Evolutionary conservation across 2,329 filamentous ascomycete species (phyloP).

Genomic region (Neofusicoccum ribis): DNA sequence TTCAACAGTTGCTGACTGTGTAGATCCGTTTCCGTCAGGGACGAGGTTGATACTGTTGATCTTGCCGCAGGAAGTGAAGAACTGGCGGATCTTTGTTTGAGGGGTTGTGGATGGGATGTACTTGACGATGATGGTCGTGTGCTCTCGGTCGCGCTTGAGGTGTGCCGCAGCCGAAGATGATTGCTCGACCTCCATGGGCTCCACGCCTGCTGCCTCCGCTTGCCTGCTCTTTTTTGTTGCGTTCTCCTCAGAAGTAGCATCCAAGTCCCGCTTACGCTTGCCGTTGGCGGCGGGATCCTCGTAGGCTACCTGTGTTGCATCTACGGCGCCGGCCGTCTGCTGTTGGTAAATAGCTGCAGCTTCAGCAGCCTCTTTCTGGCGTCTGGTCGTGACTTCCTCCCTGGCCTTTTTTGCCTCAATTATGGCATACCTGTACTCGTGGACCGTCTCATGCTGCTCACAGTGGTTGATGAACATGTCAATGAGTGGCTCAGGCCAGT

Average conservation of each 20-base stretch:
- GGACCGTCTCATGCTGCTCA: constrained; percentile 83
- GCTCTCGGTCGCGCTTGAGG: constrained; percentile 74
- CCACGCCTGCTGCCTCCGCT: constrained; percentile 32
- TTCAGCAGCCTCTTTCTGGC: constrained; percentile 64
- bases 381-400: constrained; percentile 63
- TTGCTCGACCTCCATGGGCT: constrained; percentile 21
- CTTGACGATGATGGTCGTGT: constrained; percentile 79
- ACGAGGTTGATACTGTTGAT: constrained; percentile 76
- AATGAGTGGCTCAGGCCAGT: constrained; percentile 75
- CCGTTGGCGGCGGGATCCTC: constrained; percentile 31
- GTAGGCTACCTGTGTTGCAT: constrained; percentile 20
- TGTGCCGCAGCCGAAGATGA: constrained; percentile 12
- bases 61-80: constrained; percentile 86
- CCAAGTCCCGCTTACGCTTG: constrained; percentile 76
- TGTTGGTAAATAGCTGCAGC: constrained; percentile 48
- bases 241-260: constrained; percentile 53
- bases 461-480: constrained; percentile 77
- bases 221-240: constrained; percentile 67
- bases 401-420: constrained; percentile 70
- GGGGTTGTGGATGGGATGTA: constrained; percentile 71
- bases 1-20: constrained; percentile 76
- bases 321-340: constrained; percentile 29
- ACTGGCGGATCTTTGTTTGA: constrained; percentile 76
- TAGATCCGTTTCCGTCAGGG: constrained; percentile 53
- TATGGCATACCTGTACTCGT: constrained; percentile 71